Evolutionary conservation across 768 basidiomycete genomes (phyloP).

Genomic region (Macrolepiota albuminosa): DNA sequence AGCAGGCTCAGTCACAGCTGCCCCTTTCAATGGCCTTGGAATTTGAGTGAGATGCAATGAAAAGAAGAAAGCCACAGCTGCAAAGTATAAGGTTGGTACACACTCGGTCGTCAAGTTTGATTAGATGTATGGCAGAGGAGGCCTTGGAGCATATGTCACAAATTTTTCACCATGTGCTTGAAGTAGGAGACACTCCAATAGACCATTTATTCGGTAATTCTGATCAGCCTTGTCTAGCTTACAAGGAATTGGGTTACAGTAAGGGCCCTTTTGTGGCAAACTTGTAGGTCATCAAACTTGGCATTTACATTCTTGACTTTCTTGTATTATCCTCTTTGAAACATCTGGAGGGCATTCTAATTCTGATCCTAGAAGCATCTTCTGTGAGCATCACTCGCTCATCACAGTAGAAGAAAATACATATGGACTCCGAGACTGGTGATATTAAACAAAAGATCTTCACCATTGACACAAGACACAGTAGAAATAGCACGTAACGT

Average conservation of each 20-base stretch:
- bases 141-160: neutral
- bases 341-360: neutral
- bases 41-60: too few relatives aligned
- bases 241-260: neutral
- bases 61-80: too few relatives aligned
- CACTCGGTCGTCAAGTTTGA: neutral
- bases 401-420: neutral
- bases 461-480: neutral
- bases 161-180: neutral
- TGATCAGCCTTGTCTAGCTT: neutral
- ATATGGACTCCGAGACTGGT: conserved; percentile 19
- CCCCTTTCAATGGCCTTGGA: too few relatives aligned
- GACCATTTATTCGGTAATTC: neutral
- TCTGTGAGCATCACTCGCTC: neutral
- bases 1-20: too few relatives aligned
- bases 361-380: neutral
- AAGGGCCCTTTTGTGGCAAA: neutral
- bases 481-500: neutral
- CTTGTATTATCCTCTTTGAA: neutral
- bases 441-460: neutral
- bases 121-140: neutral
- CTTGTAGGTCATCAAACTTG: neutral
- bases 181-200: neutral
- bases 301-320: conserved; percentile 4
- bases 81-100: too few relatives aligned